A percentile compares a stretch with the other conserved stretches of the same genome.
Evolutionary conservation across 202 grass and related monocot genomes (phyloP).

Genomic region (Saccharum hybrid): DNA sequence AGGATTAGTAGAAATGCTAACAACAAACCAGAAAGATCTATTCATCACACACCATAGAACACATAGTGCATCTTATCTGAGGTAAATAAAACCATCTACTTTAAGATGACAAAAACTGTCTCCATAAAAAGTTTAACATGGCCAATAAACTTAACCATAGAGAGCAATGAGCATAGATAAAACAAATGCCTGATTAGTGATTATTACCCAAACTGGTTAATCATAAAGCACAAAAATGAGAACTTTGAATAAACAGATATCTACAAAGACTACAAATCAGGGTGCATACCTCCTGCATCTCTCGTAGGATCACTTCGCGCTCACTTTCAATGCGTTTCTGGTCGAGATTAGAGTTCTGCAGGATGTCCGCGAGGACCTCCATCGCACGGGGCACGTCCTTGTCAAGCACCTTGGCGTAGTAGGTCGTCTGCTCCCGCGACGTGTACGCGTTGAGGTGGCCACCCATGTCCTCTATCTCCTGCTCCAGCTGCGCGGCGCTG

Average conservation of each 20-base stretch:
- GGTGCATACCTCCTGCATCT: constrained; percentile 89
- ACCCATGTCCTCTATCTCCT: constrained; percentile 99
- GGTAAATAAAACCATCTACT: background rate
- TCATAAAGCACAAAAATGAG: background rate
- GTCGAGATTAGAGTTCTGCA: constrained; percentile 87
- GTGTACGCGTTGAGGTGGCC: constrained; percentile 98
- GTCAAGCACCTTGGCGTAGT: constrained; percentile 91
- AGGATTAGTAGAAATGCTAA: constrained; percentile 2
- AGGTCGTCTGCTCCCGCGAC: constrained; percentile 94
- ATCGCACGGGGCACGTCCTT: constrained; percentile 84
- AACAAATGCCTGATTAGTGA: background rate
- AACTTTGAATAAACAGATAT: constrained; percentile 5
- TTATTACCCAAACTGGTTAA: background rate
- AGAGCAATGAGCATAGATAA: background rate
- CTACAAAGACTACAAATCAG: constrained; percentile 20
- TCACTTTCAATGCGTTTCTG: constrained; percentile 66
- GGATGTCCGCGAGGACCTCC: constrained; percentile 76
- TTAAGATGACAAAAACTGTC: background rate
- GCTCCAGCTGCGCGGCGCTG: constrained; percentile 70
- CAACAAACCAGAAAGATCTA: background rate
- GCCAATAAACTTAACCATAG: background rate
- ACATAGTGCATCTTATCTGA: constrained; percentile 4
- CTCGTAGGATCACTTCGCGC: constrained; percentile 86
- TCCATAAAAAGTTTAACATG: background rate
- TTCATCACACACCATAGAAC: background rate